Conservation (phyloP, 2,329 filamentous ascomycete species). For the Penicillium sp. region DNA sequence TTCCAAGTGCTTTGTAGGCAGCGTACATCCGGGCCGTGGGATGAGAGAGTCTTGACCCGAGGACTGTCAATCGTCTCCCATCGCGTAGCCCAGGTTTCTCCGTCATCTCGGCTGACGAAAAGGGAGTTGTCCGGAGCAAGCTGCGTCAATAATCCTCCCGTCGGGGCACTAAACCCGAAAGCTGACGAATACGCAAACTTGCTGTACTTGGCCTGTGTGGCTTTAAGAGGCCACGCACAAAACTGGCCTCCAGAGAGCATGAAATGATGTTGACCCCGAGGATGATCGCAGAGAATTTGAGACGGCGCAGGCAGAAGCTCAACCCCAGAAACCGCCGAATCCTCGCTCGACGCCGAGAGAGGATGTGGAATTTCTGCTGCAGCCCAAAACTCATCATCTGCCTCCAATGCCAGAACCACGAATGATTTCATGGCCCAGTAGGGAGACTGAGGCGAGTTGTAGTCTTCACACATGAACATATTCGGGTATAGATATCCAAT, state of each 20-base stretch:
- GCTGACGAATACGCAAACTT: constrained; percentile 52
- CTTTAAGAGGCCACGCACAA: constrained; percentile 40
- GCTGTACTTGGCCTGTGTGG: constrained; percentile 45
- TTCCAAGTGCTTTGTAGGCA: constrained; percentile 6
- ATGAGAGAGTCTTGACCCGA: not conserved
- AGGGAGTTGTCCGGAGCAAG: constrained; percentile 42
- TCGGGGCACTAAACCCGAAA: constrained; percentile 47
- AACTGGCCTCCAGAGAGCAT: constrained; percentile 42
- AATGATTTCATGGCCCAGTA: constrained; percentile 57
- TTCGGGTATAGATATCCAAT: constrained; percentile 40
- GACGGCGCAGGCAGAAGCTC: constrained; percentile 28
- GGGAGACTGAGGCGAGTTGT: constrained; percentile 56
- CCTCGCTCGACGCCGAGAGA: constrained; percentile 2
- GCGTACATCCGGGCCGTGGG: not conserved
- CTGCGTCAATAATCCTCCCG: constrained; percentile 31
- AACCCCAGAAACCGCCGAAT: not conserved
- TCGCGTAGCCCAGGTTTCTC: constrained; percentile 39
- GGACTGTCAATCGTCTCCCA: constrained; percentile 25
- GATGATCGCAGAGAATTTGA: constrained; percentile 46
- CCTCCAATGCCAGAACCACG: constrained; percentile 40
- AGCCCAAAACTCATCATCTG: constrained; percentile 48
- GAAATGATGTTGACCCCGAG: constrained; percentile 41
- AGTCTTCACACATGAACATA: constrained; percentile 56
- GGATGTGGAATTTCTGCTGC: constrained; percentile 39
- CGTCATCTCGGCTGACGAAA: constrained; percentile 36